Conservation (phyloP, 148 eudicot species). For the Vaccinium darrowii region DNA sequence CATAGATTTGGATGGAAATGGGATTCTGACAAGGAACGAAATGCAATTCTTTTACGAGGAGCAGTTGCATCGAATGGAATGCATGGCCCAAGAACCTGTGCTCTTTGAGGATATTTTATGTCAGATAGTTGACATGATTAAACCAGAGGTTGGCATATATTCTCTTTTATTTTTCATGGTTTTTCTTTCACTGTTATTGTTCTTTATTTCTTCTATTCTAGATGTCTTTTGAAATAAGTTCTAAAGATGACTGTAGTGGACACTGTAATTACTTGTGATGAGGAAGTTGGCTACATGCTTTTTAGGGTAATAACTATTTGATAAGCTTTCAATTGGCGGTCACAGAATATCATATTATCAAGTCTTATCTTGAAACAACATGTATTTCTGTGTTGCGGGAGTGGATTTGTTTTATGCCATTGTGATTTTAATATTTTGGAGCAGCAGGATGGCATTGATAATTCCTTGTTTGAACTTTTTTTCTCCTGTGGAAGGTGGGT, state of each 20-base stretch:
- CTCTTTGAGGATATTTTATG: constrained; percentile 96
- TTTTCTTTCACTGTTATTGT: background rate
- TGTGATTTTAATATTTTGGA: background rate
- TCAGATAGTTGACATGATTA: constrained; percentile 93
- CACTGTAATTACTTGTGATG: background rate
- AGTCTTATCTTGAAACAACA: background rate
- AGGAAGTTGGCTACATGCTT: background rate
- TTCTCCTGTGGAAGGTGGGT: background rate
- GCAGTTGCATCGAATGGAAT: constrained; percentile 98
- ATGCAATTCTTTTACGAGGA: constrained; percentile 97
- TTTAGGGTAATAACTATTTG: background rate
- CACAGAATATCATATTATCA: background rate
- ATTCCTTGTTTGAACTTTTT: background rate
- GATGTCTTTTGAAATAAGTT: constrained; percentile 10
- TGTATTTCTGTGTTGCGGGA: background rate
- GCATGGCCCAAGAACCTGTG: constrained; percentile 98
- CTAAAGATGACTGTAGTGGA: background rate
- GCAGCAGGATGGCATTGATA: no score
- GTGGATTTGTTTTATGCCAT: background rate
- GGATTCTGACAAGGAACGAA: constrained; percentile 78
- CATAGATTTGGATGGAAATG: constrained; percentile 95
- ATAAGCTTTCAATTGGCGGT: background rate
- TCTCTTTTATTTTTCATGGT: background rate
- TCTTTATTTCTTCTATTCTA: background rate
- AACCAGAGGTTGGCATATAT: constrained; percentile 62